A percentile compares a stretch with the other conserved stretches of the same genome.
phyloP scores from a whole-genome alignment of 176 grass and related monocot species.

The Oryza glaberrima region DNA sequence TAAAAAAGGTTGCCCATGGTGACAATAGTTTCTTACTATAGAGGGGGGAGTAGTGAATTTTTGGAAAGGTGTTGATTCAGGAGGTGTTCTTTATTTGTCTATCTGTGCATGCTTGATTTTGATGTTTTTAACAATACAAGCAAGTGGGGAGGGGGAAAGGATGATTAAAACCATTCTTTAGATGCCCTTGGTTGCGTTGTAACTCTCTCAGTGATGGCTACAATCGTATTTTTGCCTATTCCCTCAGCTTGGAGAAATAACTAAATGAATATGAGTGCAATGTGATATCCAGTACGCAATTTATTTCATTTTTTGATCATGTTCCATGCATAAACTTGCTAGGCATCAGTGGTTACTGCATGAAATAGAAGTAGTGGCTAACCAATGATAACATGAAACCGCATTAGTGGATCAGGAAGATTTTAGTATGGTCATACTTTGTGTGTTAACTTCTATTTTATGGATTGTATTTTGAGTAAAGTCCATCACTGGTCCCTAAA shows the following conservation, averaged over 20 bases:
- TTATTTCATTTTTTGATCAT: constrained; percentile 8
- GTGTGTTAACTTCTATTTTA: not conserved
- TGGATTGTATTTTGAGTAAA: constrained; percentile 2
- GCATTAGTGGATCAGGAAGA: not conserved
- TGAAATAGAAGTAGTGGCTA: not conserved
- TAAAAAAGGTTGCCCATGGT: not conserved
- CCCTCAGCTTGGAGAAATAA: constrained; percentile 8
- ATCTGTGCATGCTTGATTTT: not conserved
- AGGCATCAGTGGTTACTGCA: constrained; percentile 17
- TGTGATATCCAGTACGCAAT: not conserved
- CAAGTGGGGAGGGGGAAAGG: not conserved
- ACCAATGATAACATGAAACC: not conserved
- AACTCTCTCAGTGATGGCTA: not conserved
- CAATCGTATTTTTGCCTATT: constrained; percentile 10
- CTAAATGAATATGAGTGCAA: not conserved
- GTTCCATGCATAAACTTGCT: not conserved
- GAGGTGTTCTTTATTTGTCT: not conserved
- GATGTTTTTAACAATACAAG: not conserved
- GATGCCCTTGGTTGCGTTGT: not conserved
- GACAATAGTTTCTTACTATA: not conserved
- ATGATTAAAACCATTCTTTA: not conserved
- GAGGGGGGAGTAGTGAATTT: not conserved
- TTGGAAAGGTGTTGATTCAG: not conserved
- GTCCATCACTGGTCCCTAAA: too few relatives aligned
- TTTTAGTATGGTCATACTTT: not conserved